phyloP scores from a whole-genome alignment of 192 early-diverging fungal species.

The Radiomyces spectabilis region DNA sequence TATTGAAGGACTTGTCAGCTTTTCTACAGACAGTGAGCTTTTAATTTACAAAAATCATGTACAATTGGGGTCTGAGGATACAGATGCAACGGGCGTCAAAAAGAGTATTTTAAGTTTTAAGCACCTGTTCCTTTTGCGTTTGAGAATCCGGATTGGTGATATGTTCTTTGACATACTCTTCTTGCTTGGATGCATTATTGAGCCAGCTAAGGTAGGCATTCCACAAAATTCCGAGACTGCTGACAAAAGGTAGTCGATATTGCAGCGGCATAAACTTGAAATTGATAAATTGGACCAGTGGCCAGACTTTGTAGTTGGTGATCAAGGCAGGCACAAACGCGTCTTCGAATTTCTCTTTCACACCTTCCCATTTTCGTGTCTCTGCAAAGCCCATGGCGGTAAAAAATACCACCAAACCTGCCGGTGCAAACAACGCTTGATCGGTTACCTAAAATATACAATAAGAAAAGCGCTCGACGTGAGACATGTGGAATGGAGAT shows the following conservation, averaged over 20 bases:
- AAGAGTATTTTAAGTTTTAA: too few species aligned
- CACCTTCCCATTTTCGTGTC: constrained; percentile 34
- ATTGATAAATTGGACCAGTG: constrained; percentile 63
- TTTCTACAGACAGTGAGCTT: too few species aligned
- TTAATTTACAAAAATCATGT: too few species aligned
- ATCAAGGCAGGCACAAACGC: constrained; percentile 52
- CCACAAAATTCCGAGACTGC: constrained; percentile 67
- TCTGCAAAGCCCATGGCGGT: constrained; percentile 56
- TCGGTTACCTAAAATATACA: constrained; percentile 31
- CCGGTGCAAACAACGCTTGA: constrained; percentile 59
- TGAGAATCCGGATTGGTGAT: too few species aligned
- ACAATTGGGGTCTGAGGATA: too few species aligned
- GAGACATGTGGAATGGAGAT: not conserved
- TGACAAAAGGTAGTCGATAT: constrained; percentile 64
- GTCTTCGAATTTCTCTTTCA: constrained; percentile 50
- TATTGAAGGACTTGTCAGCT: too few species aligned
- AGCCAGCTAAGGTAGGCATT: constrained; percentile 65
- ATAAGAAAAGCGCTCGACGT: not conserved
- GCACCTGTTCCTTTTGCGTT: too few species aligned
- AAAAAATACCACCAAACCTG: constrained; percentile 62
- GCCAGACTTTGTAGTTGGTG: constrained; percentile 72
- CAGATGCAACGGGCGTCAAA: too few species aligned
- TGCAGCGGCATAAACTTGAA: constrained; percentile 61
- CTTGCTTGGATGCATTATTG: constrained; percentile 36
- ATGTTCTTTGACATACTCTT: too few species aligned